Evolutionary conservation across 2,329 filamentous ascomycete genomes (phyloP).

Genomic region (Dactylellina drechsleri): DNA sequence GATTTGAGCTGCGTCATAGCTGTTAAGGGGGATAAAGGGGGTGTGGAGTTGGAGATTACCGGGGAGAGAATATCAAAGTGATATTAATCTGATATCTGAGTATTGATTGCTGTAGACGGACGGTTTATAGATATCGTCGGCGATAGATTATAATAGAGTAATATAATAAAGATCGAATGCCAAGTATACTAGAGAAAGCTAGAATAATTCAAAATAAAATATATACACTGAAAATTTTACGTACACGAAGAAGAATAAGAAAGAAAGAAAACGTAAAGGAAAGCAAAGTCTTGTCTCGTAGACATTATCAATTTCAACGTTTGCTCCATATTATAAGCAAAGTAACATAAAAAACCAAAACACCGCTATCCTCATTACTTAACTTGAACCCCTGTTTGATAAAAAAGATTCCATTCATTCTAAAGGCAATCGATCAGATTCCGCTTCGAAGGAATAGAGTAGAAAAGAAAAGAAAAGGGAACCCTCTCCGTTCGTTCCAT

Average conservation of each 20-base stretch:
- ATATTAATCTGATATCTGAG: background rate
- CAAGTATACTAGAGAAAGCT: background rate
- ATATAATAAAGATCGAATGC: background rate
- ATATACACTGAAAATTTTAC: constrained; percentile 43
- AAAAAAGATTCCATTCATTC: too few relatives aligned
- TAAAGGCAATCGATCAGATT: too few relatives aligned
- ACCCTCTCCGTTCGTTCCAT: too few relatives aligned
- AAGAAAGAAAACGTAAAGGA: constrained; percentile 9
- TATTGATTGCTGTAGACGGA: background rate
- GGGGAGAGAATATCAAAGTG: constrained; percentile 35
- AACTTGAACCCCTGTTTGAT: constrained; percentile 66
- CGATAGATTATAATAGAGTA: too few relatives aligned
- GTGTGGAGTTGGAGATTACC: constrained; percentile 62
- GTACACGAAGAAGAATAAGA: constrained; percentile 26
- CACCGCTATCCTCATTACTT: background rate
- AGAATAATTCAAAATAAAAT: constrained; percentile 10
- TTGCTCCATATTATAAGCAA: background rate
- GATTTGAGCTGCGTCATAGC: constrained; percentile 80
- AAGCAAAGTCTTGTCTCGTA: constrained; percentile 28
- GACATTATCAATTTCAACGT: constrained; percentile 37
- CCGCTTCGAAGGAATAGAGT: too few relatives aligned
- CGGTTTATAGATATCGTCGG: too few relatives aligned
- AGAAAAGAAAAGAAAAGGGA: background rate
- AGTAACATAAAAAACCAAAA: constrained; percentile 9
- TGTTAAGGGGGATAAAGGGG: constrained; percentile 67